Base-by-base conservation (phyloP, 345 rosid genomes). In the Eucalyptus lansdowneana region DNA sequence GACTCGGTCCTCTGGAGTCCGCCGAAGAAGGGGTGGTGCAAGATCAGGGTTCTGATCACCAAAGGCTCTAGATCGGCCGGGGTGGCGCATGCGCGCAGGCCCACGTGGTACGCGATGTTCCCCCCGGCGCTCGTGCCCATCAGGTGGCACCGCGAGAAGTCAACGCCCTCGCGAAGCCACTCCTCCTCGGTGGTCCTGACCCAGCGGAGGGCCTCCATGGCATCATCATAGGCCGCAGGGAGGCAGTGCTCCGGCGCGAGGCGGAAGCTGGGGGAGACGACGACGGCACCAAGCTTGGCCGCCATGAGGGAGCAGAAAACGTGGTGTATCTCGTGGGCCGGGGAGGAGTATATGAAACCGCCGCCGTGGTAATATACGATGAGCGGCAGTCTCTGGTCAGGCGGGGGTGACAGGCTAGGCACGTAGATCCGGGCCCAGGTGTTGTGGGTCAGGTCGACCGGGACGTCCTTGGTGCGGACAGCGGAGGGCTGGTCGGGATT, bases 321-420 rank as follows among this genome's bases (percentile, higher is more conserved):
- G 45, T 94, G 92, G 51, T 80, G 4, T 4, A 56, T 1, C n/a
- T 49, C 21, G 44, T 40, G 40, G 5, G 88, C 49, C 15, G 90
- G 91, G 3, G 87, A 44, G 86, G 65, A 80, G 31, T 81, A 45
- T n/a, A 90, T 29, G 42, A 92, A 94, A 2, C 91, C 91, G 5
- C 93, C 95, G 14, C 90, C 92, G 44, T 94, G 95, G 67, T 90
- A 89, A 67, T 92, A 90, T 44, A 94, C 21, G 5, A 93, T 29
- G 31, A 94, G 87, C 12, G 95, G 94, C 9, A 93, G 92, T 50
- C 91, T 91, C 10, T 88, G 92, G 22, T 89, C 86, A 1, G 90
- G 89, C 16, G 60, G 12, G 8, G 81, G 53, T 50, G 87, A 44
- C 22, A 86, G 89, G 87, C 60, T 62, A 31, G 92, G 92, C 87